Conservation (phyloP, 768 basidiomycete genomes). For the Tephrocybe sp. region DNA sequence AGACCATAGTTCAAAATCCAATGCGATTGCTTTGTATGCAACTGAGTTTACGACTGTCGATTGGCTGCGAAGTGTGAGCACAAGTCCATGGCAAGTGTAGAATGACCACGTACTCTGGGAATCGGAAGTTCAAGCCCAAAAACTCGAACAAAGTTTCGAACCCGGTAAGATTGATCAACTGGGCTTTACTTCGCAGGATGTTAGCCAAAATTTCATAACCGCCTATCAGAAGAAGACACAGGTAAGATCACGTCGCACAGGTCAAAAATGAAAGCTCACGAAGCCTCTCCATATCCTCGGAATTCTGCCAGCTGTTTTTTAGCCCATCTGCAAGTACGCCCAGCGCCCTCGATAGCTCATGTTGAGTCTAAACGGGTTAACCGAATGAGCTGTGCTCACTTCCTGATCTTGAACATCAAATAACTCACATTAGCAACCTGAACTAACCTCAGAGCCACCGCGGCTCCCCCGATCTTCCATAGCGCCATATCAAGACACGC, state of each 20-base stretch:
- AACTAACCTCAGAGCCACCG: slow-evolving; percentile 69
- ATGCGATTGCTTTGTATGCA: slow-evolving; percentile 80
- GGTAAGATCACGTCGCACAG: background rate
- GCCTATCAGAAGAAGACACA: slow-evolving; percentile 40
- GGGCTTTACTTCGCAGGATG: slow-evolving; percentile 69
- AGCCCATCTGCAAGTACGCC: slow-evolving; percentile 75
- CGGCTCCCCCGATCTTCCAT: slow-evolving; percentile 83
- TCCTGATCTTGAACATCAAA: background rate
- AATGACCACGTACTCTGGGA: slow-evolving; percentile 62
- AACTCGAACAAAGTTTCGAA: slow-evolving; percentile 87
- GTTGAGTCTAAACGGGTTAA: slow-evolving; percentile 51
- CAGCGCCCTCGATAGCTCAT: slow-evolving; percentile 74
- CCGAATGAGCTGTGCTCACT: background rate
- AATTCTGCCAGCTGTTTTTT: slow-evolving; percentile 87
- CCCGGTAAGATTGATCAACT: slow-evolving; percentile 73
- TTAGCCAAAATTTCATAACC: slow-evolving; percentile 87
- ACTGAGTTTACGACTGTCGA: slow-evolving; percentile 82
- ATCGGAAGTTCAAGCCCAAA: slow-evolving; percentile 79
- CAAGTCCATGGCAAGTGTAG: background rate
- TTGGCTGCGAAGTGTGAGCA: slow-evolving; percentile 41
- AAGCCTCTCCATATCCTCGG: slow-evolving; percentile 90
- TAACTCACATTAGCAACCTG: slow-evolving; percentile 68
- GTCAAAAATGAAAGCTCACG: slow-evolving; percentile 46
- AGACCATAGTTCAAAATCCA: slow-evolving; percentile 93
- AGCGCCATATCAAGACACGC: slow-evolving; percentile 71